Base-by-base conservation (phyloP, 345 rosid genomes). In the Rubroshorea leprosula region DNA sequence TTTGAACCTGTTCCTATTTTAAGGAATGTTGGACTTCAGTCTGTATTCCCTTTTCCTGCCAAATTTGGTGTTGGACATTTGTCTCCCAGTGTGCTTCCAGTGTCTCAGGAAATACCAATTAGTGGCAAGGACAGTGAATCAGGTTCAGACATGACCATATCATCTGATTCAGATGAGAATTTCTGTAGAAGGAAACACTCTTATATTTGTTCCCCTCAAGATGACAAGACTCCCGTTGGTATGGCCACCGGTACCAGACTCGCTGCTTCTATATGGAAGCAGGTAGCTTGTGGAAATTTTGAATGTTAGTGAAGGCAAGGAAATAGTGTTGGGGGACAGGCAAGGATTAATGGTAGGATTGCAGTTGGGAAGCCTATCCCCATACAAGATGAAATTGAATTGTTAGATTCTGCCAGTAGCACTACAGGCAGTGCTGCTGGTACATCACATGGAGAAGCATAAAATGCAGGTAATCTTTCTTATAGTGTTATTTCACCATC, bases 341-440 rank as follows among this genome's bases (percentile, higher is more conserved):
- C 55, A 15, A 17, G 29, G 74, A 43, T 23, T 65, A 23, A 19
- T 61, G 61, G 49, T 69, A 73, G 67, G 64, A 55, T 63, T 19
- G n/a, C n/a, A n/a, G n/a, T n/a, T n/a, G n/a, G n/a, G n/a, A n/a
- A n/a, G n/a, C n/a, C n/a, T n/a, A n/a, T n/a, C n/a, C n/a, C n/a
- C n/a, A n/a, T n/a, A n/a, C n/a, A n/a, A n/a, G n/a, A n/a, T n/a
- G 79, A 71, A 46, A 80, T 76, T 65, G 81, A 74, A 50, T 71
- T 71, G 7, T 77, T 84, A 17, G 88, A 84, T 73, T 84, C 90
- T 0, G 83, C 83, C 58, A 78, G 79, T 49, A 81, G 95, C 72
- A 76, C 83, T n/a, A n/a, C n/a, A n/a, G n/a, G n/a, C n/a, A n/a
- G n/a, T 2, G 85, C 84, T 63, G 79, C 80, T 59, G 80, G 86